Evolutionary conservation across 306 rosid species (phyloP).

Genomic region (Delonix regia): DNA sequence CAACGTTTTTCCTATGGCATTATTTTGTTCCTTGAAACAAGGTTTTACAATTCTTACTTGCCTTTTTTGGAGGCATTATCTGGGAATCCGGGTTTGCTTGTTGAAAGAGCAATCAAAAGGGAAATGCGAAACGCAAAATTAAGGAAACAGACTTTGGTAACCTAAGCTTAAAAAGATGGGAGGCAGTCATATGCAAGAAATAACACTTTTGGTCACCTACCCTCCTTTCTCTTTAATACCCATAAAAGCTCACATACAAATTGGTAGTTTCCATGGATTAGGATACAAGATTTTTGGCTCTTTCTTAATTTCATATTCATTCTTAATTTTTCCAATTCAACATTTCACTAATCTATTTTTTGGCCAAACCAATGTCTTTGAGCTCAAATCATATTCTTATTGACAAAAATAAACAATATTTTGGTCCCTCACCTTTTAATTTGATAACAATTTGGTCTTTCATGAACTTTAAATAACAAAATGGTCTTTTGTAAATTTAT

Average conservation of each 20-base stretch:
- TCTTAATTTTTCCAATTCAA: neutral
- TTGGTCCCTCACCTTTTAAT: too few relatives aligned
- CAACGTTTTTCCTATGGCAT: neutral
- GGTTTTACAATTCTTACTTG: neutral
- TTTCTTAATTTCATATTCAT: neutral
- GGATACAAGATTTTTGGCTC: neutral
- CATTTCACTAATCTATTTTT: too few relatives aligned
- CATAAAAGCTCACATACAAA: neutral
- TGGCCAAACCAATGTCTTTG: too few relatives aligned
- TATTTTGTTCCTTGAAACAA: neutral
- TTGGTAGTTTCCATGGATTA: neutral
- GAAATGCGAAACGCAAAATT: conserved; percentile 26
- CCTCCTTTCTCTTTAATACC: neutral
- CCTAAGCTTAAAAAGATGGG: conserved; percentile 22
- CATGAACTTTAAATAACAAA: too few relatives aligned
- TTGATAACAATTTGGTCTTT: too few relatives aligned
- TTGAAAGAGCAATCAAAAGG: conserved; percentile 35
- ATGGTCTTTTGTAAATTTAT: too few relatives aligned
- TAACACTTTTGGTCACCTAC: conserved; percentile 32
- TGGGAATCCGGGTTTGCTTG: conserved; percentile 52
- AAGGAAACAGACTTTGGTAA: conserved; percentile 6
- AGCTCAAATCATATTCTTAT: too few relatives aligned
- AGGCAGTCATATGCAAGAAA: conserved; percentile 23
- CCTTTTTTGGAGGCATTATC: conserved; percentile 8
- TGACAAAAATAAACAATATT: too few relatives aligned